These are phyloP conservation scores for Kodamaea alishanica DNA, from an alignment of 1,139 yeast genomes.

Conservation along the genomic window DNA sequence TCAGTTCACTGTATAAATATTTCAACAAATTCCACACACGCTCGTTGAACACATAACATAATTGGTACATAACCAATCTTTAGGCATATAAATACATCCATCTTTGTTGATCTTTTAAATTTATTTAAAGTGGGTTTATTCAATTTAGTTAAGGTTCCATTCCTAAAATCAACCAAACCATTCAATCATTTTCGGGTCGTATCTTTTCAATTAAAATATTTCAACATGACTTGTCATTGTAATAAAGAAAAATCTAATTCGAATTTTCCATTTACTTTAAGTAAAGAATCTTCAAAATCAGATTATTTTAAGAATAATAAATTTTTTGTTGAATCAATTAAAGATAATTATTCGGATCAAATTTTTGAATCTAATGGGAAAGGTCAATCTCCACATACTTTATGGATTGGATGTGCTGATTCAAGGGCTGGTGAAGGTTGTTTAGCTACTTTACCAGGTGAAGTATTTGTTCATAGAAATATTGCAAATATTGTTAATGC, in stretches of 20 bases:
- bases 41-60: no score
- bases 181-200: no score
- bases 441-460: slow-evolving; percentile 85
- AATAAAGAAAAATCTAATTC: slow-evolving; percentile 8
- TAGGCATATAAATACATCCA: no score
- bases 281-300: slow-evolving; percentile 53
- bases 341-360: slow-evolving; percentile 54
- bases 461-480: slow-evolving; percentile 88
- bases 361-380: slow-evolving; percentile 68
- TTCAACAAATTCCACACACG: no score
- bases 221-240: not conserved
- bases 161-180: slow-evolving; percentile 2
- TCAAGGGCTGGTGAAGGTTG: slow-evolving; percentile 84
- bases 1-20: no score
- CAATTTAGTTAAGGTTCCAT: slow-evolving; percentile 1
- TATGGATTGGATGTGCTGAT: slow-evolving; percentile 96
- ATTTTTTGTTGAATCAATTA: slow-evolving; percentile 60
- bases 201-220: no score
- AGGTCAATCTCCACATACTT: slow-evolving; percentile 90
- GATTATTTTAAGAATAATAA: slow-evolving; percentile 69
- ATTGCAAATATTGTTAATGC: slow-evolving; percentile 79
- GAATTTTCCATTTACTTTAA: slow-evolving; percentile 53
- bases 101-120: no score
- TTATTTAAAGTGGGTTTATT: slow-evolving; percentile 4
- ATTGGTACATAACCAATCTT: no score